Percentiles rank a stretch among this genome's conserved stretches.
Conservation (phyloP, 1,284 basidiomycete species). For the Microbotryum intermedium region DNA sequence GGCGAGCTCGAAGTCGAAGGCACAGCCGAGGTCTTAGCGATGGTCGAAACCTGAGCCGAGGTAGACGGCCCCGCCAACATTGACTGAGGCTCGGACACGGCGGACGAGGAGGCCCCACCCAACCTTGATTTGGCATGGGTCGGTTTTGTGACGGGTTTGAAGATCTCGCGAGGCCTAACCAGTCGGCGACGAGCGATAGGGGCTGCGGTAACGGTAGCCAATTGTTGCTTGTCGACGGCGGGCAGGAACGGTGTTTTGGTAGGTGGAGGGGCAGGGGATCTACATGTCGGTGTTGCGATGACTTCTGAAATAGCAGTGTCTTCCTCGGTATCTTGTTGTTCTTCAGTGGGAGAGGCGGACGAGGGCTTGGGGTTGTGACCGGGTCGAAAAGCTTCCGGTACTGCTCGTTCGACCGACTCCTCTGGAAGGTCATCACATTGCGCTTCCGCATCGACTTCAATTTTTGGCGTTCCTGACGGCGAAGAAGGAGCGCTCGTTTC, state of each 20-base stretch:
- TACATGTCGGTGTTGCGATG: background rate
- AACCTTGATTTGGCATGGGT: too few species aligned
- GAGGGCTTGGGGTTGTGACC: background rate
- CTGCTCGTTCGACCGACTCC: too few species aligned
- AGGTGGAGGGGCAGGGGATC: background rate
- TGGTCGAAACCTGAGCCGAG: background rate
- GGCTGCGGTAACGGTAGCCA: slow-evolving; percentile 1
- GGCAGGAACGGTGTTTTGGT: background rate
- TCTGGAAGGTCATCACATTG: too few species aligned
- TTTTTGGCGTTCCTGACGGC: too few species aligned
- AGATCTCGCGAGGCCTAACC: slow-evolving; percentile 1
- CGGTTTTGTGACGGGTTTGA: background rate
- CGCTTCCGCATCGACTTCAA: too few species aligned
- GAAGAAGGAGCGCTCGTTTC: too few species aligned
- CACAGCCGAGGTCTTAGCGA: background rate
- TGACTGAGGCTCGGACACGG: background rate
- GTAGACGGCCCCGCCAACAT: background rate
- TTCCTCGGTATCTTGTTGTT: too few species aligned
- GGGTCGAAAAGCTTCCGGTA: background rate
- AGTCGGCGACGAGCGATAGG: slow-evolving; percentile 17
- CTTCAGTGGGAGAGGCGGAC: background rate
- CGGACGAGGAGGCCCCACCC: background rate
- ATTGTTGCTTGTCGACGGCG: background rate
- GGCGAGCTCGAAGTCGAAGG: too few species aligned
- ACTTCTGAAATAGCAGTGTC: background rate